Evolutionary conservation across 2,329 filamentous ascomycete species (phyloP), one percentile per base, ranked within the genome.

Genomic region (Aspergillus costaricaensis): DNA sequence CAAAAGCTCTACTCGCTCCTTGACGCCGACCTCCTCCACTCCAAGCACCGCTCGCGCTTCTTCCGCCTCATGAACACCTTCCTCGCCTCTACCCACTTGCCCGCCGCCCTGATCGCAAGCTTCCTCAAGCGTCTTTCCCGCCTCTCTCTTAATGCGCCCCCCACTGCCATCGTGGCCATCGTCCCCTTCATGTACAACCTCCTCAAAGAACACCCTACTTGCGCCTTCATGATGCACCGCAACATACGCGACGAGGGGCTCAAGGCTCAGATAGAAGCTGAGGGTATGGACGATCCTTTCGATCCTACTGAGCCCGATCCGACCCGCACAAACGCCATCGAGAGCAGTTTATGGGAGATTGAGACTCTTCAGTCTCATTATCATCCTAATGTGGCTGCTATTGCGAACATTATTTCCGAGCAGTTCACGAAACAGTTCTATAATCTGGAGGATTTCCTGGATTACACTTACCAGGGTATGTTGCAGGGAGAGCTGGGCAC

Each of bases 361-460:
- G 90, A 96, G 62, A 92, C 92, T 60, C 81, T 98, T 59, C 92
- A 96, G 75, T 89, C 88, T 0, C 96, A 99, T 76, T 98, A 96
- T 76, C 95, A 99, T 73, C 95, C 96, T 14, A 99, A 98, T 68
- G 92, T 99, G 23, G 93, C 94, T 0, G 95, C 93, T 2, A 87
- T 99, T 67, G 90, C 92, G 48, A 95, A 92, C 77, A 96, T 99
- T 65, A 87, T 99, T 59, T 91, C 91, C 2, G 92, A 98, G 78
- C 95, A 98, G 75, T 99, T 98, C 75, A 99, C 95, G 2, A 99
- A 99, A 79, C 88, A 92, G 67, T 85, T 89, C 2, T 99, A 98
- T 77, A 95, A 92, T 68, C 79, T 97, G n/a, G 95, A 99, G 73
- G 95, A 99, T 73, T 99, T 99, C 77, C 79, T 98, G 51, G 95